Base-by-base conservation (phyloP, 139 green algal genomes). In the Tetratostichococcus sp. region DNA sequence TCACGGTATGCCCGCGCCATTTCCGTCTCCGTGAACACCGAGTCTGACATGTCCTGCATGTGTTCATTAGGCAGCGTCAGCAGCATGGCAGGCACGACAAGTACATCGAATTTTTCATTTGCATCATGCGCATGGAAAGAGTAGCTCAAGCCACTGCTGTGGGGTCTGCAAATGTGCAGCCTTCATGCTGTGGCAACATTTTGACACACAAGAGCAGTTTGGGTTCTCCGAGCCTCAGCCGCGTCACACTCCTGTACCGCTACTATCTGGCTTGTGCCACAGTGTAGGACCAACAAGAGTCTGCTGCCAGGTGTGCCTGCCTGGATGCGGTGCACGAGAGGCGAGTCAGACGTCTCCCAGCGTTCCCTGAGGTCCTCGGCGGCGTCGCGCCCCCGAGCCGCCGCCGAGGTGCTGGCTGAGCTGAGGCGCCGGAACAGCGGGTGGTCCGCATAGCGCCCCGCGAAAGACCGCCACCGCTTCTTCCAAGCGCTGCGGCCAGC, bases 341-440 rank as follows among this genome's bases (percentile, higher is more conserved):
- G 86, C 59, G 91, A 94, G 82, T 98, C 93, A 58, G 78, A 92
- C 3, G 94, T 97, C 72, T 98, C 94, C 86, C 94, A 98, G 30
- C 89, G 88, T 70, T 98, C 91, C 26, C 89, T 81, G 23, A 98
- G 43, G 74, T 93, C 89, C 50, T 97, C 94, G 17, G 86, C 85
- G 33, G 95, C 30, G 76, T 98, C 89, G 66, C 84, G 74, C 0
- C 86, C 89, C 71, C 19, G 30, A 35, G 59, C 72, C 77, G 57
- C 79, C 70, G 0, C 69, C 59, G 59, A 87, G 32, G 26, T 69
- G 50, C 14, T 33, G 30, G n/a, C 65, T 43, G 30, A 75, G 42
- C 30, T 75, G 68, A 87, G 72, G 67, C 83, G 75, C 23, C 71
- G 70, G 68, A 89, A 89, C 30, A 89, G 72, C 5, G 85, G 79